Conservation (phyloP, 1,139 yeast genomes). For the Hyphopichia pseudoburtonii region DNA sequence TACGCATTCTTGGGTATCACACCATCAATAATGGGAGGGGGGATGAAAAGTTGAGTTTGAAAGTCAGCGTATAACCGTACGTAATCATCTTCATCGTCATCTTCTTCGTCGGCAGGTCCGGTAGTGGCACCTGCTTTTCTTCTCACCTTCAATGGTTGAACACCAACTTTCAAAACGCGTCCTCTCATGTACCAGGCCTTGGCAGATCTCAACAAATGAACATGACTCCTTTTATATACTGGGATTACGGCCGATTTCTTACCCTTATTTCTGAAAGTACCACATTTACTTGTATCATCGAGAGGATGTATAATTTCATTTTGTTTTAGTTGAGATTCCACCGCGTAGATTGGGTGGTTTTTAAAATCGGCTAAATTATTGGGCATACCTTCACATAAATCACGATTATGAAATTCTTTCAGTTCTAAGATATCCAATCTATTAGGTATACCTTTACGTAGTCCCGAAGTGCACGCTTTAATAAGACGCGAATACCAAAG, state of each 20-base stretch:
- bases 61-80: constrained; percentile 68
- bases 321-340: constrained; percentile 70
- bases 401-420: constrained; percentile 65
- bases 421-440: constrained; percentile 68
- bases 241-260: constrained; percentile 39
- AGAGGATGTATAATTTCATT: constrained; percentile 73
- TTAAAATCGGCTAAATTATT: constrained; percentile 77
- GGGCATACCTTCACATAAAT: constrained; percentile 84
- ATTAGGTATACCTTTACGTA: constrained; percentile 29
- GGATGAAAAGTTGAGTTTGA: constrained; percentile 70
- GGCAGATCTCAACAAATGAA: constrained; percentile 65
- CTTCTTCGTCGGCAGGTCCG: constrained; percentile 41
- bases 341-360: constrained; percentile 83
- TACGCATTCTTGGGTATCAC: constrained; percentile 69
- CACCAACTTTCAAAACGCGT: constrained; percentile 68
- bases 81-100: constrained; percentile 48
- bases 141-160: constrained; percentile 56
- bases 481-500: constrained; percentile 62
- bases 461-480: constrained; percentile 25
- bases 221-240: constrained; percentile 69
- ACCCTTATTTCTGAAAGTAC: constrained; percentile 55
- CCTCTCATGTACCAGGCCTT: constrained; percentile 89
- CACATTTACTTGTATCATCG: constrained; percentile 59
- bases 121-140: constrained; percentile 31
- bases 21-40: constrained; percentile 68